These are phyloP conservation scores for Mucor lusitanicus DNA, from an alignment of 371 early-diverging fungal genomes.

Conservation along the genomic window DNA sequence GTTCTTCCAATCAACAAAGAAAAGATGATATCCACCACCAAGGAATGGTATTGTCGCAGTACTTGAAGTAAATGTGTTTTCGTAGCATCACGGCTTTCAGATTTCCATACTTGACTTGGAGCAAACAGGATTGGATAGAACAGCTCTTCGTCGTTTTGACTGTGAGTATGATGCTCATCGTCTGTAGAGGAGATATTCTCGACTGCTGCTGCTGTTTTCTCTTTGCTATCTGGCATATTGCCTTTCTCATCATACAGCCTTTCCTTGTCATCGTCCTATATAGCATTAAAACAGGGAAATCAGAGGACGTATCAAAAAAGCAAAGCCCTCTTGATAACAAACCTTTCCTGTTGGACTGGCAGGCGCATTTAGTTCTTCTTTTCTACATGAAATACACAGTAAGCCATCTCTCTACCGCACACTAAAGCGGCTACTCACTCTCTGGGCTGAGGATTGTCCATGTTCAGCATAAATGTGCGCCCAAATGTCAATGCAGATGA, in stretches of 20 bases:
- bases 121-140: conserved; percentile 13
- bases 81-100: not conserved
- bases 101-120: conserved; percentile 20
- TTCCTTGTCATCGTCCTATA: not conserved
- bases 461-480: conserved; percentile 37
- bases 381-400: not conserved
- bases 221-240: not conserved
- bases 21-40: conserved; percentile 39
- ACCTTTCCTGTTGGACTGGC: not conserved
- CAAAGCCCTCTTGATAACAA: not conserved
- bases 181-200: not conserved
- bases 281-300: not conserved
- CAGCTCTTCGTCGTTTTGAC: not conserved
- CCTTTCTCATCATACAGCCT: not conserved
- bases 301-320: not conserved
- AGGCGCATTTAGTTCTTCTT: not conserved
- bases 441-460: conserved; percentile 41
- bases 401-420: not conserved
- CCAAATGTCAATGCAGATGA: conserved; percentile 36
- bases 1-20: conserved; percentile 46
- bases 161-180: not conserved
- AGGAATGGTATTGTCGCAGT: conserved; percentile 16
- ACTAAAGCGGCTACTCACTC: conserved; percentile 3
- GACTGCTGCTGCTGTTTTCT: not conserved
- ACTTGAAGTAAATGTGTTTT: conserved; percentile 5